These are phyloP conservation scores for Neospora caninum DNA, from an alignment of 169 alveolate species.

Conservation along the genomic window DNA sequence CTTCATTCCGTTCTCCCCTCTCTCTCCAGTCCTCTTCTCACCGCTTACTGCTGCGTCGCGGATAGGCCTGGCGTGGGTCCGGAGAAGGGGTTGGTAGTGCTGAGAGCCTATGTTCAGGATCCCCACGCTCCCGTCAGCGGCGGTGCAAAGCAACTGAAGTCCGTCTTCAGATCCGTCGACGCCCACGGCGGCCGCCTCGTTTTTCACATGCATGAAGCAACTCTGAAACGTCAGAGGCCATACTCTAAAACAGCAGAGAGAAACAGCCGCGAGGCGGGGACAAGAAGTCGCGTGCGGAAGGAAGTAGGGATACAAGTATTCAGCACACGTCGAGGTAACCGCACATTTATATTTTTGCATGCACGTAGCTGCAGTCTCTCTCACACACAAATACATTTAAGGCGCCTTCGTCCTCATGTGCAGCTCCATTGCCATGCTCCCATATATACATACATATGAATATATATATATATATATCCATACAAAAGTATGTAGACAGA, in stretches of 20 bases:
- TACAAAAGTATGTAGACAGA: too few species aligned
- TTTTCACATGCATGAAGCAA: constrained; percentile 83
- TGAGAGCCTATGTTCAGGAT: constrained; percentile 82
- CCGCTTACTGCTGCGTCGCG: constrained; percentile 70
- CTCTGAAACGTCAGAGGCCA: constrained; percentile 91
- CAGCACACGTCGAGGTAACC: not conserved
- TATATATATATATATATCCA: too few species aligned
- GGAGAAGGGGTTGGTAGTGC: constrained; percentile 83
- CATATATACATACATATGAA: too few species aligned
- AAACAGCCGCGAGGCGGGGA: too few species aligned
- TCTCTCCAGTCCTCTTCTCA: constrained; percentile 18
- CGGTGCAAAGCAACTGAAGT: constrained; percentile 86
- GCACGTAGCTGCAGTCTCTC: too few species aligned
- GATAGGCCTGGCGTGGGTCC: constrained; percentile 89
- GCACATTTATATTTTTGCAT: not conserved
- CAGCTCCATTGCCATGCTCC: too few species aligned
- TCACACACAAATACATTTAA: too few species aligned
- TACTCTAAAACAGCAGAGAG: constrained; percentile 63
- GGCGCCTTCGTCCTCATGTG: too few species aligned
- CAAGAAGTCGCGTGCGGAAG: not conserved
- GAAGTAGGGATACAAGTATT: not conserved
- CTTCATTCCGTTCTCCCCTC: not conserved
- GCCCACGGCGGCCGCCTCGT: constrained; percentile 86
- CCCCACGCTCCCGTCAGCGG: constrained; percentile 88
- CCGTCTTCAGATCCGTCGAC: constrained; percentile 89